Conservation (phyloP, 306 rosid genomes). For the Carpinus fangiana region DNA sequence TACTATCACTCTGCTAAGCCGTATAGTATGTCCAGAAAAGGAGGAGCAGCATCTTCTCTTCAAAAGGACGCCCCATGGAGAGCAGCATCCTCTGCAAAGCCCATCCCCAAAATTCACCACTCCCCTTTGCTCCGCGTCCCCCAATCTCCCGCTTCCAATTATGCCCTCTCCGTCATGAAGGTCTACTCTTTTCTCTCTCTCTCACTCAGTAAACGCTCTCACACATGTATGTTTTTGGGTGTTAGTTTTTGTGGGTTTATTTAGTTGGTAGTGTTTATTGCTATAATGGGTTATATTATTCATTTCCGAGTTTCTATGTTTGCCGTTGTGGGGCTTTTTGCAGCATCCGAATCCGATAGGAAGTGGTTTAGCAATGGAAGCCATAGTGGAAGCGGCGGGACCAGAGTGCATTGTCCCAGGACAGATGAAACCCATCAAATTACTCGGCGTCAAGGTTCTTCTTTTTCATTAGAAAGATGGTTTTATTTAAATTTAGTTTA, state of each 20-base stretch:
- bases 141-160: slow-evolving; percentile 54
- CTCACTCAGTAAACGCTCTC: neutral
- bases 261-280: neutral
- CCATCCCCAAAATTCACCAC: slow-evolving; percentile 81
- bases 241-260: neutral
- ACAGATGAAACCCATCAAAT: slow-evolving; percentile 55
- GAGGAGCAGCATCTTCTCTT: slow-evolving; percentile 48
- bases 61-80: slow-evolving; percentile 90
- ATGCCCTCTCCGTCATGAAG: slow-evolving; percentile 77
- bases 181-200: slow-evolving; percentile 29
- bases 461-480: neutral
- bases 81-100: slow-evolving; percentile 46
- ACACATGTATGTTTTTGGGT: neutral
- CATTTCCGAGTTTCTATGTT: slow-evolving; percentile 4
- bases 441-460: slow-evolving; percentile 84
- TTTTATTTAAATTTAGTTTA: neutral
- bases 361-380: slow-evolving; percentile 70
- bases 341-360: slow-evolving; percentile 84
- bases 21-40: slow-evolving; percentile 60
- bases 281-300: neutral
- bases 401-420: slow-evolving; percentile 95
- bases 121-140: slow-evolving; percentile 73
- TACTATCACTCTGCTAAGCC: too few species aligned
- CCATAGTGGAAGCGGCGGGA: slow-evolving; percentile 87
- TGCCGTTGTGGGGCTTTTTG: slow-evolving; percentile 15